These are phyloP conservation scores for Penicillium freii DNA, from an alignment of 2,329 filamentous ascomycete species.

Conservation along the genomic window DNA sequence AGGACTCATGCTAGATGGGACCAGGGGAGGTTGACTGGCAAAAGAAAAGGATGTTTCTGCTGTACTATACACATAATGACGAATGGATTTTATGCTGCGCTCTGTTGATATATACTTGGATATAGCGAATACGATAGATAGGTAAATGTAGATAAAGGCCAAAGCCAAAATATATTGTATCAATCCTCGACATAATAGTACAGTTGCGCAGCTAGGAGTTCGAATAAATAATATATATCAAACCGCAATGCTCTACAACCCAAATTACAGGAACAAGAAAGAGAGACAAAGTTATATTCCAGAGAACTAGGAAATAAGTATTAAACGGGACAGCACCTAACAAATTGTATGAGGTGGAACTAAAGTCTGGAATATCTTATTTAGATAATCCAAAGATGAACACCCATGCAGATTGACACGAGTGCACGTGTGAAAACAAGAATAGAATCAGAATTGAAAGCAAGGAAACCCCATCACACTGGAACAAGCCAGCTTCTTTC, in stretches of 20 bases:
- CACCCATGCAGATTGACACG: background rate
- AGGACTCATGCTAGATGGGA: background rate
- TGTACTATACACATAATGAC: conserved; percentile 25
- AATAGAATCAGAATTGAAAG: background rate
- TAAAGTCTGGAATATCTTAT: background rate
- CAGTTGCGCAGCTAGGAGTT: too few relatives aligned
- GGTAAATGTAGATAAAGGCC: background rate
- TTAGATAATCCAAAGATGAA: background rate
- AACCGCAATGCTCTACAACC: background rate
- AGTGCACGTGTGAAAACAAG: background rate
- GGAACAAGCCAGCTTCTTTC: conserved; percentile 6
- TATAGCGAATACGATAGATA: background rate
- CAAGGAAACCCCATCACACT: conserved; percentile 5
- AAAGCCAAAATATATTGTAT: background rate
- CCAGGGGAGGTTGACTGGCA: background rate
- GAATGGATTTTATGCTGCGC: conserved; percentile 17
- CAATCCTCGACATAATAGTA: background rate
- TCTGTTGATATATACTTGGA: background rate
- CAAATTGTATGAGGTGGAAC: background rate
- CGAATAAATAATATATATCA: background rate
- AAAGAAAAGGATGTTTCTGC: conserved; percentile 7
- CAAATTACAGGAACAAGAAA: background rate
- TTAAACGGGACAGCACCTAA: conserved; percentile 4
- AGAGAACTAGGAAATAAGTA: background rate
- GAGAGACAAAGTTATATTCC: background rate